phyloP scores from a whole-genome alignment of 2,329 filamentous ascomycete species.

The Fusarium keratoplasticum region DNA sequence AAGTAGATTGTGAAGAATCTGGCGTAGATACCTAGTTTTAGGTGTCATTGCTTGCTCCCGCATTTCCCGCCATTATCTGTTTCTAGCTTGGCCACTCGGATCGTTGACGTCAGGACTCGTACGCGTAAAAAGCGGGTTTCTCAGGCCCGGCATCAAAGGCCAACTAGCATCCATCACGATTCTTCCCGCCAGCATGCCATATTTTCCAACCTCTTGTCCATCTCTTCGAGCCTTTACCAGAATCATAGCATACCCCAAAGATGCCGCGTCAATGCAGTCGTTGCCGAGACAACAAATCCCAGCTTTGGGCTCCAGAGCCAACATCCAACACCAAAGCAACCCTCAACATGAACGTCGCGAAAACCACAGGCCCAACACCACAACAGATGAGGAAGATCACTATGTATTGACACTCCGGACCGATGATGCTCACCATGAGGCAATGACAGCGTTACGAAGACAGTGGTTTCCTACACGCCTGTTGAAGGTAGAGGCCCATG shows the following conservation, averaged over 20 bases:
- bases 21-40: not conserved
- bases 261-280: not conserved
- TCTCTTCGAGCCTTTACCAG: not conserved
- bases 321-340: constrained; percentile 8
- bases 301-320: not conserved
- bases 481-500: constrained; percentile 29
- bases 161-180: not conserved
- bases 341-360: constrained; percentile 24
- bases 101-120: not conserved
- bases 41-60: not conserved
- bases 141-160: not conserved
- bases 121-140: not conserved
- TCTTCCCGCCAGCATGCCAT: not conserved
- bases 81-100: not conserved
- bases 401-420: constrained; percentile 30
- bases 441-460: constrained; percentile 19
- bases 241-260: not conserved
- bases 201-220: not conserved
- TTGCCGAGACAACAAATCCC: not conserved
- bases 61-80: not conserved
- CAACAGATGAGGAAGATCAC: not conserved
- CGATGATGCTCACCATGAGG: constrained; percentile 13
- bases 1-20: not conserved
- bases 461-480: constrained; percentile 27
- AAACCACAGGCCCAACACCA: constrained; percentile 5